These are phyloP conservation scores for Amphicarpaea edgeworthii DNA, from an alignment of 306 rosid genomes.

Conservation along the genomic window DNA sequence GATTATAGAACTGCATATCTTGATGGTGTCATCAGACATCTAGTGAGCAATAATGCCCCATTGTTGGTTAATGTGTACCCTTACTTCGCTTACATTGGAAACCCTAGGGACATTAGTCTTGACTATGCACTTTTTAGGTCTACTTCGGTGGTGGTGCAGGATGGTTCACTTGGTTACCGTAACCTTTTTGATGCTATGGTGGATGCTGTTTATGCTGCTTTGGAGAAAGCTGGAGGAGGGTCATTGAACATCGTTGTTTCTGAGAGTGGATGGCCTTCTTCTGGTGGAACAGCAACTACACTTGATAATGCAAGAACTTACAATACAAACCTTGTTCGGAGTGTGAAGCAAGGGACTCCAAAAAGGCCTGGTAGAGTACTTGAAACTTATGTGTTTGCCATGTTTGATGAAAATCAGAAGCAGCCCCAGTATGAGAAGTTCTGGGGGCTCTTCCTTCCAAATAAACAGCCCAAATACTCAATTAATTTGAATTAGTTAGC, in stretches of 20 bases:
- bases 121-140: constrained; percentile 53
- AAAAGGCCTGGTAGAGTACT: constrained; percentile 38
- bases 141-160: constrained; percentile 45
- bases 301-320: constrained; percentile 55
- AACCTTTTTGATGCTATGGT: constrained; percentile 55
- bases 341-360: constrained; percentile 62
- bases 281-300: constrained; percentile 51
- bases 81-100: constrained; percentile 42
- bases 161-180: constrained; percentile 44
- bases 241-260: constrained; percentile 53
- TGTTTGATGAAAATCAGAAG: constrained; percentile 61
- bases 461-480: constrained; percentile 48
- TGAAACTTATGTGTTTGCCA: constrained; percentile 54
- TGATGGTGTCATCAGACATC: constrained; percentile 42
- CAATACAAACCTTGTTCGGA: constrained; percentile 58
- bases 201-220: constrained; percentile 55
- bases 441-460: constrained; percentile 55
- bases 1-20: constrained; percentile 30
- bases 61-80: constrained; percentile 56
- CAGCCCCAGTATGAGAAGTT: constrained; percentile 33
- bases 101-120: constrained; percentile 25
- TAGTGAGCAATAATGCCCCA: constrained; percentile 46
- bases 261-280: constrained; percentile 68
- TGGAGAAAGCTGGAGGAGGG: constrained; percentile 54
- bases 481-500: constrained; percentile 41